These are phyloP conservation scores for Hordeum vulgare DNA, from an alignment of 176 grass and related monocot genomes.

Conservation along the genomic window MorexV3_pseudomolecules_assembly NC_058519.1:43268509-43269008, in stretches of 20 bases:
- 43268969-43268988: constrained; percentile 14
- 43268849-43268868: constrained; percentile 80
- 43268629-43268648: constrained; percentile 95
- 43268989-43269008: constrained; percentile 6
- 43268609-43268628: constrained; percentile 98
- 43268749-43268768: constrained; percentile 75
- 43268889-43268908: constrained; percentile 63
- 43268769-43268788: constrained; percentile 84
- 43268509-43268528: constrained; percentile 86
- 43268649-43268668: constrained; percentile 93
- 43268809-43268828: constrained; percentile 60
- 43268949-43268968: background rate
- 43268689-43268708: constrained; percentile 91
- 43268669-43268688: constrained; percentile 95
- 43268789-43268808: constrained; percentile 92
- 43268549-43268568: constrained; percentile 73
- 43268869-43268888: constrained; percentile 61
- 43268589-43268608: constrained; percentile 99
- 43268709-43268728: constrained; percentile 89
- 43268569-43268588: constrained; percentile 80
- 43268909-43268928: constrained; percentile 29
- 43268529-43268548: constrained; percentile 94
- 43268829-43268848: constrained; percentile 89
- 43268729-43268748: constrained; percentile 64
- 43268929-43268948: constrained; percentile 11